Evolutionary conservation across 2,329 filamentous ascomycete genomes (phyloP), one percentile per base, ranked within the genome.

Genomic region (Coniochaeta sp.): DNA sequence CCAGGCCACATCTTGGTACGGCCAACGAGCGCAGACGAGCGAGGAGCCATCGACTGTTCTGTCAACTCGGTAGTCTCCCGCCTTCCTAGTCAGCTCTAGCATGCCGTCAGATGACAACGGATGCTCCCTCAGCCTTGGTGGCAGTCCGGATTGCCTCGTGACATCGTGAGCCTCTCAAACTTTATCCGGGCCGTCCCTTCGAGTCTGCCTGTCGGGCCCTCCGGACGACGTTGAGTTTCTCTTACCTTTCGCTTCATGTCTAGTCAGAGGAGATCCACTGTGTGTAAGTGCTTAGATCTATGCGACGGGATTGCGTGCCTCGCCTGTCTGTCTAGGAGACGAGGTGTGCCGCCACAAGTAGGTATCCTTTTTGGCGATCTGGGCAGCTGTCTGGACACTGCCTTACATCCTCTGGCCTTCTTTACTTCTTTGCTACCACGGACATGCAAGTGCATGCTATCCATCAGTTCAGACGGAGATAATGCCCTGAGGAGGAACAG

Each of bases 131-230:
- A 14, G 19, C 22, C 30, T 22, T 22, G 54, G 30, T 38, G 19
- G 17, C 54, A 28, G 24, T 38, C 54, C 22, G 12, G 54, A 38
- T 16, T 10, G 54, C 54, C 54, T 55, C 54, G 52, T 28, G 54
- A 55, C 54, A 55, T 38, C n/a, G 30, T 36, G 54, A 36, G 54
- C 3, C 30, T 17, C 22, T 55, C 47, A 28, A 19, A 24, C 30
- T 55, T 55, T 55, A 55, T 22, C 54, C 54, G 54, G 54, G 22
- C 54, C 54, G 54, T 55, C 54, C 12, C 54, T 34, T 38, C n/a
- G 54, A 38, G 14, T 55, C 32, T 3, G 16, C 32, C 4, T 34
- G 17, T 38, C 30, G 19, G 54, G 54, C 28, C 22, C n/a, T 55
- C 30, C 32, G 54, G 54, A 55, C 54, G 17, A 38, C 30, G 8